Evolutionary conservation across 2,329 filamentous ascomycete genomes (phyloP).

Genomic region (Talaromyces sp.): DNA sequence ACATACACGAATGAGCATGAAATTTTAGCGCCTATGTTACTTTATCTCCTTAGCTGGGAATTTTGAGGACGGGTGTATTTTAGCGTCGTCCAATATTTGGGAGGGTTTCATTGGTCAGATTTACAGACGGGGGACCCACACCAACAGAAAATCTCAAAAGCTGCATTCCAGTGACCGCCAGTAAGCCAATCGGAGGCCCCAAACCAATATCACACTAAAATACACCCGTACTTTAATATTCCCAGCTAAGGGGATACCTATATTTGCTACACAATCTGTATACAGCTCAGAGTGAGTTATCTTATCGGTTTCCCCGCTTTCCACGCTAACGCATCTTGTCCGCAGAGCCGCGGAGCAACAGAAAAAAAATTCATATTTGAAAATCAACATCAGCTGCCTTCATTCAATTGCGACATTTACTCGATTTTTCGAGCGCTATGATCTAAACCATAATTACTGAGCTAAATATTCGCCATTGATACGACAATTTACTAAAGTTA

Average conservation of each 20-base stretch:
- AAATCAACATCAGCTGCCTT: not conserved
- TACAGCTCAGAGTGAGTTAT: not conserved
- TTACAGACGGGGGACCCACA: too few species aligned
- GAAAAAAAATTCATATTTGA: constrained; percentile 8
- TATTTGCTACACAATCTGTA: too few species aligned
- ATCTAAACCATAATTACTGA: not conserved
- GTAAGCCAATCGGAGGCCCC: too few species aligned
- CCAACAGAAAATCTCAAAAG: too few species aligned
- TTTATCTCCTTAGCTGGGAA: too few species aligned
- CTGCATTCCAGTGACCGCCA: too few species aligned
- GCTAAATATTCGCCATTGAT: not conserved
- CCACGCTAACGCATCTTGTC: constrained; percentile 11
- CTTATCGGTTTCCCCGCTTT: constrained; percentile 8
- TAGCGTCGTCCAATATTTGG: too few species aligned
- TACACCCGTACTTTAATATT: too few species aligned
- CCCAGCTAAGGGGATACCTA: too few species aligned
- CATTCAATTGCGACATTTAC: not conserved
- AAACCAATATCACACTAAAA: too few species aligned
- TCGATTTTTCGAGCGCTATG: not conserved
- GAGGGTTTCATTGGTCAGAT: too few species aligned
- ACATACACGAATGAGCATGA: not conserved
- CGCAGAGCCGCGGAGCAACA: constrained; percentile 14
- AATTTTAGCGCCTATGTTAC: not conserved
- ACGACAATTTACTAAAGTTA: constrained; percentile 3
- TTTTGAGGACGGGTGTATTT: too few species aligned